Conservation (phyloP, 495 filamentous ascomycete species). For the Aspergillus mulundensis region DNA sequence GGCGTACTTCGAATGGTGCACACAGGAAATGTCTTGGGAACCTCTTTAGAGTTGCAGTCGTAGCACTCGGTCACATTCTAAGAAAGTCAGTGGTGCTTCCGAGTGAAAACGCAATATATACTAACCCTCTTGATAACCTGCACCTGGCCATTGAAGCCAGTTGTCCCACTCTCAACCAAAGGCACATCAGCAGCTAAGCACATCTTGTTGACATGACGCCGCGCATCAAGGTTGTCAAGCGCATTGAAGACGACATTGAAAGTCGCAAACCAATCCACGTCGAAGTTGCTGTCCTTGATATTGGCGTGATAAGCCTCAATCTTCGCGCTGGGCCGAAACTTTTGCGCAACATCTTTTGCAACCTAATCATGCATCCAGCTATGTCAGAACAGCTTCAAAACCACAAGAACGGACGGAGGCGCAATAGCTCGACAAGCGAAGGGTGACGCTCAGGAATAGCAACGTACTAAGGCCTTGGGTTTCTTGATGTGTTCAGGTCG, state of each 20-base stretch:
- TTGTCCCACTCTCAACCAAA: constrained; percentile 94
- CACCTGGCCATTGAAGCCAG: constrained; percentile 96
- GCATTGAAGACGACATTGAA: constrained; percentile 95
- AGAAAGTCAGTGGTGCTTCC: constrained; percentile 13
- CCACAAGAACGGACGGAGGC: neutral
- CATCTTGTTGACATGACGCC: constrained; percentile 96
- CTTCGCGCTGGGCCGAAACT: constrained; percentile 86
- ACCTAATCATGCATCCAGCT: constrained; percentile 55
- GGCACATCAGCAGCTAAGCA: constrained; percentile 88
- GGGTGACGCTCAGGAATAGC: neutral
- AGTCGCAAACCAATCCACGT: constrained; percentile 78
- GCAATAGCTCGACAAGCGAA: constrained; percentile 6
- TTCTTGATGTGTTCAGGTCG: constrained; percentile 97
- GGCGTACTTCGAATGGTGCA: constrained; percentile 96
- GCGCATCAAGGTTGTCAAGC: constrained; percentile 90
- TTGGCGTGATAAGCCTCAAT: constrained; percentile 91
- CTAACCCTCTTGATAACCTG: constrained; percentile 85
- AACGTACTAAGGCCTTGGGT: constrained; percentile 82
- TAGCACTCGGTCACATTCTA: constrained; percentile 93
- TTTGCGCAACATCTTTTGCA: constrained; percentile 85
- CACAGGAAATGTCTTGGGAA: constrained; percentile 86
- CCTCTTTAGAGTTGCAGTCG: constrained; percentile 84
- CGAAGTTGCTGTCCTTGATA: constrained; percentile 91
- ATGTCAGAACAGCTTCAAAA: neutral
- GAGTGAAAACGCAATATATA: neutral